phyloP scores from a whole-genome alignment of 2,329 filamentous ascomycete genomes.

The Fusarium sp. region DNA sequence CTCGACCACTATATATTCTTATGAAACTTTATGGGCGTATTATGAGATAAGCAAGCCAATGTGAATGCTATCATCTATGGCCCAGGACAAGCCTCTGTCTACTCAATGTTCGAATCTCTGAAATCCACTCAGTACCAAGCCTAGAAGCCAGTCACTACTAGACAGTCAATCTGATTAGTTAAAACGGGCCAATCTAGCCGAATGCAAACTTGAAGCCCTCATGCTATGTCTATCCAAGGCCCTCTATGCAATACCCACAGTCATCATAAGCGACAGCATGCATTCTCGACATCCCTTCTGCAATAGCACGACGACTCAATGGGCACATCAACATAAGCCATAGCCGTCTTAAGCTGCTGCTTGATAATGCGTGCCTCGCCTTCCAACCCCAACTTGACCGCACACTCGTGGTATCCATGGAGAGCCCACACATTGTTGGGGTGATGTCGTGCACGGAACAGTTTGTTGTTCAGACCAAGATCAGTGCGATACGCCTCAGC shows the following conservation, averaged over 20 bases:
- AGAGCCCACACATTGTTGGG: slow-evolving; percentile 79
- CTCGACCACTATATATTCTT: background rate
- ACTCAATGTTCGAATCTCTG: too few relatives aligned
- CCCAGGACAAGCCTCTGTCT: too few relatives aligned
- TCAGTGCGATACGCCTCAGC: slow-evolving; percentile 67
- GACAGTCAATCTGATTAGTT: background rate
- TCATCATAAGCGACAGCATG: slow-evolving; percentile 21
- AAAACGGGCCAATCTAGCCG: background rate
- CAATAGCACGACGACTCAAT: slow-evolving; percentile 53
- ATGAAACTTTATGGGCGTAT: background rate
- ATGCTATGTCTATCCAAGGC: background rate
- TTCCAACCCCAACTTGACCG: slow-evolving; percentile 60
- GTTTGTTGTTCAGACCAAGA: slow-evolving; percentile 64
- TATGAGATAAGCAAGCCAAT: background rate
- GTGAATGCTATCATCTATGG: background rate
- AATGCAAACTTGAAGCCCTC: background rate
- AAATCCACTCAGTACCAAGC: too few relatives aligned
- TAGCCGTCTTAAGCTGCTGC: slow-evolving; percentile 62
- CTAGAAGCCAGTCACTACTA: background rate
- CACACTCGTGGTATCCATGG: slow-evolving; percentile 76
- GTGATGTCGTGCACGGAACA: slow-evolving; percentile 72
- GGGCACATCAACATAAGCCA: slow-evolving; percentile 68
- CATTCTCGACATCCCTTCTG: slow-evolving; percentile 25
- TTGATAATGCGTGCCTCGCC: slow-evolving; percentile 51
- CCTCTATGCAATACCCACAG: background rate